Evolutionary conservation across 2,329 filamentous ascomycete species (phyloP).

Genomic region (Epichloe sp.): DNA sequence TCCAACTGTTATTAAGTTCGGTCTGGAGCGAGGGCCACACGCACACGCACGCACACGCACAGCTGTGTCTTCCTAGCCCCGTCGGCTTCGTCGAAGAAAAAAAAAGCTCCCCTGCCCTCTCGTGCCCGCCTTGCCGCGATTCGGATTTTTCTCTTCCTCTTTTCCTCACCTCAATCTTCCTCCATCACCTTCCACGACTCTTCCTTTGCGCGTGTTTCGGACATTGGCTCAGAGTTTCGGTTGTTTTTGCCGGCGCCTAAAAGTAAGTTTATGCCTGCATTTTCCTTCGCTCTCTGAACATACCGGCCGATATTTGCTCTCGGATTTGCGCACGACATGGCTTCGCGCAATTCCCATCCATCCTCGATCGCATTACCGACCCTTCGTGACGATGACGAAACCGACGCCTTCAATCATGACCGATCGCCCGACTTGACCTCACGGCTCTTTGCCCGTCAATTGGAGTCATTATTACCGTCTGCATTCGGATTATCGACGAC

Average conservation of each 20-base stretch:
- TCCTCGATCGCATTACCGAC: constrained; percentile 6
- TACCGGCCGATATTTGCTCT: neutral
- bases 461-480: neutral
- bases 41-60: neutral
- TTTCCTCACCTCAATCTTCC: constrained; percentile 14
- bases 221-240: constrained; percentile 29
- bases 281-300: neutral
- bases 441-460: neutral
- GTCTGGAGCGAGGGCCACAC: constrained; percentile 2
- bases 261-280: constrained; percentile 30
- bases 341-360: neutral
- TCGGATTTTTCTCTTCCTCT: constrained; percentile 12
- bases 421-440: neutral
- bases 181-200: constrained; percentile 26
- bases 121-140: constrained; percentile 21
- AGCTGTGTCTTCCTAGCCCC: neutral
- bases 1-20: neutral
- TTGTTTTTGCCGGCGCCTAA: constrained; percentile 39
- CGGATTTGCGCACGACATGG: neutral
- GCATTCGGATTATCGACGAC: too few species aligned
- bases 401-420: neutral
- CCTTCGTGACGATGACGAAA: constrained; percentile 10
- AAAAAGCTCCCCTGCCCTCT: constrained; percentile 23
- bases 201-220: constrained; percentile 35
- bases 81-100: constrained; percentile 12